Percentiles rank a stretch among this genome's conserved stretches.
Conservation (phyloP, 2,329 filamentous ascomycete species). For the Ophiostoma fasciatum region DNA sequence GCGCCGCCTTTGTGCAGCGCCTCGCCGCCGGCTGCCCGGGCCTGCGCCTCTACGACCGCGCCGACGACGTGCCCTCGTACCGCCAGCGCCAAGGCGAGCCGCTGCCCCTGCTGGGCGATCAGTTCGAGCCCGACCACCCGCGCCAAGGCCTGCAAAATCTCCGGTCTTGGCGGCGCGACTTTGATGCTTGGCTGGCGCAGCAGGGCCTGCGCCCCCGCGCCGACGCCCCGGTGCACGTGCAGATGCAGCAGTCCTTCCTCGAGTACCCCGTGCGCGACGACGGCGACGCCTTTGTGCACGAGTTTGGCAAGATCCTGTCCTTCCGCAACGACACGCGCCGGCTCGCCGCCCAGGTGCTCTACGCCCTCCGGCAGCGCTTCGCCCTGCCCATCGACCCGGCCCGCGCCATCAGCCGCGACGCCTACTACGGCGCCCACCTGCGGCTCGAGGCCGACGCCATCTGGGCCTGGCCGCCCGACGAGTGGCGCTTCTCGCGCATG, state of each 20-base stretch:
- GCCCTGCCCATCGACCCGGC: slow-evolving; percentile 14
- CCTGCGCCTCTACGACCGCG: slow-evolving; percentile 16
- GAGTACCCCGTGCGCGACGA: slow-evolving; percentile 23
- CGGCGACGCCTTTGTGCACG: slow-evolving; percentile 18
- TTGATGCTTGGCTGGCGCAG: slow-evolving; percentile 17
- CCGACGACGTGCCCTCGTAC: slow-evolving; percentile 17
- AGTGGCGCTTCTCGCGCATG: slow-evolving; percentile 19
- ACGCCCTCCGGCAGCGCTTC: slow-evolving; percentile 12
- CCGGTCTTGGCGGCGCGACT: slow-evolving; percentile 15
- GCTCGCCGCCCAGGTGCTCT: slow-evolving; percentile 17
- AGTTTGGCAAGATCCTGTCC: slow-evolving; percentile 20
- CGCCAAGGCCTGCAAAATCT: slow-evolving; percentile 13
- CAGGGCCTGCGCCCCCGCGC: slow-evolving; percentile 9
- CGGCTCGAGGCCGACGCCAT: slow-evolving; percentile 19
- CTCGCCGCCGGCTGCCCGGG: slow-evolving; percentile 16
- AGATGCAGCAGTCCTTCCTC: slow-evolving; percentile 20
- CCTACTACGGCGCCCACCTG: slow-evolving; percentile 19
- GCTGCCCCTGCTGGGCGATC: slow-evolving; percentile 16
- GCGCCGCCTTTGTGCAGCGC: slow-evolving; percentile 14
- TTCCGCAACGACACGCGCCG: slow-evolving; percentile 18
- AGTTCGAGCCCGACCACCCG: slow-evolving; percentile 19
- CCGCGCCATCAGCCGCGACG: slow-evolving; percentile 12
- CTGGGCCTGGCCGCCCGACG: slow-evolving; percentile 16
- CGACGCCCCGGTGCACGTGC: slow-evolving; percentile 15
- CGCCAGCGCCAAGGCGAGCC: slow-evolving; percentile 8